Evolutionary conservation across 1,284 basidiomycete genomes (phyloP).

Genomic region (Anthracocystis setariae): DNA sequence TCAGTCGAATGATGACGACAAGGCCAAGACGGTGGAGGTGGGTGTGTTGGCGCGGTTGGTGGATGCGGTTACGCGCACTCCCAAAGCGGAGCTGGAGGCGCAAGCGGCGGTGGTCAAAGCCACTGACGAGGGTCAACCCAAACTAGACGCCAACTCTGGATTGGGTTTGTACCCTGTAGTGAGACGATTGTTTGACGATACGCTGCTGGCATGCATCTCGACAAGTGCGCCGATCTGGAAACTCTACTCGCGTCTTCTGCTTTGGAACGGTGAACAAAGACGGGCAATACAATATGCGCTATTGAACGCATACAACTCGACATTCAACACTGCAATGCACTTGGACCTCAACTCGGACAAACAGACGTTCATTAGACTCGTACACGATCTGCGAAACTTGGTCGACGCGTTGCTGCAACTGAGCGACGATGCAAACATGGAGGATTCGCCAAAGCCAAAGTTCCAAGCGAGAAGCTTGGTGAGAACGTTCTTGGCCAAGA

Average conservation of each 20-base stretch:
- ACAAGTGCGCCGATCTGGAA: constrained; percentile 65
- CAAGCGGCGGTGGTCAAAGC: constrained; percentile 10
- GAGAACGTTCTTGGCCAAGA: constrained; percentile 82
- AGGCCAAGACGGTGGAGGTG: constrained; percentile 77
- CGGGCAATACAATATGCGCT: constrained; percentile 42
- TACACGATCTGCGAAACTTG: constrained; percentile 58
- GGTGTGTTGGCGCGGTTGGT: constrained; percentile 89
- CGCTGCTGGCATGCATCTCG: constrained; percentile 80
- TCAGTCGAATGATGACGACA: constrained; percentile 68
- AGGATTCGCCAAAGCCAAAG: constrained; percentile 73
- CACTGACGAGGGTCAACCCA: constrained; percentile 30
- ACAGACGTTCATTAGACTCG: constrained; percentile 8
- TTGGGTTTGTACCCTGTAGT: constrained; percentile 76
- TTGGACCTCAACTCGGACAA: constrained; percentile 33
- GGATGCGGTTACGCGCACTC: constrained; percentile 77
- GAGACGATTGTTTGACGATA: constrained; percentile 76
- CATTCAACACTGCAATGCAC: constrained; percentile 25
- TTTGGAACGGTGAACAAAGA: constrained; percentile 48
- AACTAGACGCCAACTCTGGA: constrained; percentile 74
- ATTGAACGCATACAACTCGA: constrained; percentile 50
- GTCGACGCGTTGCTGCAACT: constrained; percentile 85
- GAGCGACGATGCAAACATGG: constrained; percentile 72
- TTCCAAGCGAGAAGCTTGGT: constrained; percentile 88
- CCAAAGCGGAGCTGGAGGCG: constrained; percentile 21
- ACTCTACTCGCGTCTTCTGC: constrained; percentile 55